Base-by-base conservation (phyloP, 1,284 basidiomycete genomes). In the Xerocomus cyaneibrunnescens region DNA sequence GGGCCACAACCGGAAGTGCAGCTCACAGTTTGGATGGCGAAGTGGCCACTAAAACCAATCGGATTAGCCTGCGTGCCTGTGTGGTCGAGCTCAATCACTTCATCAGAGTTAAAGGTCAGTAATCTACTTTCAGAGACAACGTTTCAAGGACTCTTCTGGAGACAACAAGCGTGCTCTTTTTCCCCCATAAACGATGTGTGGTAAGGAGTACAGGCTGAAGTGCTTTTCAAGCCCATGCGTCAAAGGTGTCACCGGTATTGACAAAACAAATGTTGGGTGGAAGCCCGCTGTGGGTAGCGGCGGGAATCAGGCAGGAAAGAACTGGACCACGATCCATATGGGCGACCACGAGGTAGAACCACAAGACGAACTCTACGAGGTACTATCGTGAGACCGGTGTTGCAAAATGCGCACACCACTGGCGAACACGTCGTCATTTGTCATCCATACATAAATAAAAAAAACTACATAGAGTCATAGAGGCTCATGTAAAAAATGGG, bases 151-250 rank as follows among this genome's bases (percentile, higher is more conserved):
- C 65, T 80, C 85, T 3, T 86, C 87, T 8, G 87, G 87, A 8
- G 77, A 84, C 12, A 91, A 87, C 68, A 82, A n/a, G n/a, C 80
- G 16, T 85, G 84, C 16, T 72, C 78, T 38, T 68, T 87, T 21
- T 94, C 95, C 60, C 88, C 93, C 1, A 73, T 98, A 27, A 76
- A 86, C 30, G 95, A 98, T 62, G 80, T 97, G n/a, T 98, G 94
- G 94, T 77, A 82, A 55, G 86, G 94, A 7, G 81, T 99, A 28
- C 93, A 98, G 67, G 78, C 84, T 23, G 96, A 99, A 80, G 92
- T 94, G 54, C 41, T 70, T 55, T 31, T 36, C 7, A n/a, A n/a
- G n/a, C 13, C 13, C 21, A 4, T 34, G 22, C 7, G 5, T 49
- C 44, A 42, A 32, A 37, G 37, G 45, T 59, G 43, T 31, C 38